Evolutionary conservation across 2,329 filamentous ascomycete genomes (phyloP), one percentile per base, ranked within the genome.

Genomic region (Fusarium incarnatum): DNA sequence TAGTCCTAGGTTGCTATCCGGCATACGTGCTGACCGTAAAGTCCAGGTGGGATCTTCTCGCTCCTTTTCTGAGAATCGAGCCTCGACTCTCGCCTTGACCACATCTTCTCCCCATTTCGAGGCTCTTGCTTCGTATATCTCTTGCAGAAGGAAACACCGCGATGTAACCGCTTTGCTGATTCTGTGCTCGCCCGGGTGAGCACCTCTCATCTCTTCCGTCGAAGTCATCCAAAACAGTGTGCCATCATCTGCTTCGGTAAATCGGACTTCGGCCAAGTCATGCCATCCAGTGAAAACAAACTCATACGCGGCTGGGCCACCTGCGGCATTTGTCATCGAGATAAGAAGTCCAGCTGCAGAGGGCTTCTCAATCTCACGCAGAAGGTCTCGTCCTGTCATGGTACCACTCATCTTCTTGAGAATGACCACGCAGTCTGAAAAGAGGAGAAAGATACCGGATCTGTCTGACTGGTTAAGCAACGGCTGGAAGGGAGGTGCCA

Each of bases 281-380:
- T 94, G 87, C 81, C 92, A 92, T 23, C 92, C 92, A 12, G 88
- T 86, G 75, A 97, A 96, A 2, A 87, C 87, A 48, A 97, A 87
- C 48, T 97, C 93, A 67, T 90, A 91, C 1, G 85, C 83, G 13
- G 87, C 86, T 12, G 85, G 84, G 1, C 89, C 89, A 32, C 85
- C 88, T 28, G 85, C 88, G 25, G 86, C 86, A 64, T 89, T 89
- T 13, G 88, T 90, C 84, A 90, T 88, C 12, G 87, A 88, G 27
- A 87, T 86, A 63, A 91, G 84, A 61, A 91, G 81, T 6, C 86
- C 86, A 41, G 89, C 87, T 3, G 89, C 85, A 4, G 89, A 91
- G 23, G 91, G 92, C 75, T 92, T 94, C 75, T 98, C 94, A 37
- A 98, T 86, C 75, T 98, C 94, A 6, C 94, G 90, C 57, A 97